Base-by-base conservation (phyloP, 345 rosid genomes). In the Citrus glauca region DNA sequence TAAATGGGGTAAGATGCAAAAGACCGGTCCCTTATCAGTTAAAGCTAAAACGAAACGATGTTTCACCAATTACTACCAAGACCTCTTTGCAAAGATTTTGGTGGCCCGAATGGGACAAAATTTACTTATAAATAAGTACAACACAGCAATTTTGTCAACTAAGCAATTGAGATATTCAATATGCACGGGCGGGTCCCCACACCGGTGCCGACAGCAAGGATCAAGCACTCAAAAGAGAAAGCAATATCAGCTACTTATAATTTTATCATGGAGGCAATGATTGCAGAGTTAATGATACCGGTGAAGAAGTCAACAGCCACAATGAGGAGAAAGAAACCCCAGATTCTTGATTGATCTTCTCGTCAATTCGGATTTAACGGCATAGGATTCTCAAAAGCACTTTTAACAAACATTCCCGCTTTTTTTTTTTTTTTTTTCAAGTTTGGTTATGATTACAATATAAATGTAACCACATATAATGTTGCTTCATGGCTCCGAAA, bases 341-440 rank as follows among this genome's bases (percentile, higher is more conserved):
- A 4, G 78, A 84, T 78, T 81, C 81, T 73, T 77, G 48, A 81
- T 73, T 78, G 33, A 81, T 79, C 86, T 77, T 73, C 27, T 61
- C 71, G 28, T 66, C 69, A 73, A 33, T 35, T 72, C n/a, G 6
- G 45, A 66, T 28, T 30, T 71, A 25, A 32, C 73, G 78, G 84
- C 91, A 85, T 85, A 71, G 87, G 91, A 90, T 90, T 73, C 91
- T 84, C 79, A 57, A 66, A 27, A 22, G 50, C 78, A 83, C 77
- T 75, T 86, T 85, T 82, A 74, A 73, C 85, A 68, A 75, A 77
- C 86, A 81, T 79, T 73, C 81, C 65, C 48, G 24, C 81, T 45
- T 42, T 37, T 37, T 35, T 57, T 33, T 40, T 40, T 9, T 78
- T 71, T 84, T 84, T 78, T 71, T 84, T 82, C 86, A 85, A 85